Evolutionary conservation across 148 eudicot species (phyloP).

Genomic region (Rhododendron williamsianum): DNA sequence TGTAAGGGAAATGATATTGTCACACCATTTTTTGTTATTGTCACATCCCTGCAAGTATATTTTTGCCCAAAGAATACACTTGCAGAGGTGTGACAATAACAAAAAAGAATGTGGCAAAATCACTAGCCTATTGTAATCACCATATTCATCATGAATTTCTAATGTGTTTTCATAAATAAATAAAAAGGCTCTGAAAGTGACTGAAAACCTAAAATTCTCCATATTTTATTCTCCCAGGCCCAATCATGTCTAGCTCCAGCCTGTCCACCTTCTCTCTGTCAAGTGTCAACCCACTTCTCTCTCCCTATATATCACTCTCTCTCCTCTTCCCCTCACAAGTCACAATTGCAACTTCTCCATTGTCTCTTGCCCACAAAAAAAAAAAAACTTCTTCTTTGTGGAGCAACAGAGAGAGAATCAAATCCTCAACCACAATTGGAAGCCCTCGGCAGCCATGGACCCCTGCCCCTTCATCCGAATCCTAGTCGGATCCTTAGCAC

Average conservation of each 20-base stretch:
- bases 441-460: conserved; percentile 35
- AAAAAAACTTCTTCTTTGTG: background rate
- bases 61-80: no score
- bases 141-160: no score
- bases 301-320: background rate
- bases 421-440: background rate
- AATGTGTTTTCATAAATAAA: no score
- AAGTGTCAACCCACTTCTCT: background rate
- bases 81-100: no score
- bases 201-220: background rate
- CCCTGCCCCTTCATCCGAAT: conserved; percentile 71
- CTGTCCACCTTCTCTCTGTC: background rate
- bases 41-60: no score
- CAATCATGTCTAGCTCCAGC: background rate
- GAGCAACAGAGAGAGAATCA: background rate
- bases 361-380: background rate
- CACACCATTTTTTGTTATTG: no score
- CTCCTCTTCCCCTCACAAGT: background rate
- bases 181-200: background rate
- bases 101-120: no score
- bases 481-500: conserved; percentile 42
- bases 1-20: no score
- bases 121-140: no score
- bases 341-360: background rate
- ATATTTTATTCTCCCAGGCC: background rate